These are phyloP conservation scores for Vanrija humicola DNA, from an alignment of 1,284 basidiomycete species.

Conservation along the genomic window DNA sequence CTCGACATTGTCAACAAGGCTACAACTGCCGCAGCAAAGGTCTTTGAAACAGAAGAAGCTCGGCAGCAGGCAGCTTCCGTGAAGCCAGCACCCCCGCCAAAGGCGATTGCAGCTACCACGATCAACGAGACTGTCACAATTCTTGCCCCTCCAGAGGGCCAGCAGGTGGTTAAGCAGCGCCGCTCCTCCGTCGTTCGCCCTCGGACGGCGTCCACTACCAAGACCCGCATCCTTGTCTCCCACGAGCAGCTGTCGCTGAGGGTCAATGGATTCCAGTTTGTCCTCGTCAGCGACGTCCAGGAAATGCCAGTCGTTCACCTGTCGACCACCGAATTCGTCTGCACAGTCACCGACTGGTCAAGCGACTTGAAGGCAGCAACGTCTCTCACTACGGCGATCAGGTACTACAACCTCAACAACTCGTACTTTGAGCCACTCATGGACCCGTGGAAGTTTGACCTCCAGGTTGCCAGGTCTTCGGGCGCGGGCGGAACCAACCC, in stretches of 20 bases:
- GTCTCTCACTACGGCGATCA: constrained; percentile 74
- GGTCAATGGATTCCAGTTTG: constrained; percentile 85
- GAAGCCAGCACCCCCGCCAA: neutral
- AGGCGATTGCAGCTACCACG: neutral
- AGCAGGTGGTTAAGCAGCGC: constrained; percentile 48
- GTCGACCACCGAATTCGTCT: constrained; percentile 76
- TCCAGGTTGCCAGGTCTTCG: constrained; percentile 48
- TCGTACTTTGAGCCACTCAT: constrained; percentile 99
- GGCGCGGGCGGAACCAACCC: constrained; percentile 52
- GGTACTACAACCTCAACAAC: constrained; percentile 95
- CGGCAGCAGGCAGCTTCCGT: neutral
- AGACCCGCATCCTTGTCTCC: constrained; percentile 61
- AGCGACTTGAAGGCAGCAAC: constrained; percentile 80
- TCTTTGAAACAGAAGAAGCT: constrained; percentile 21
- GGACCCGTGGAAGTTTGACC: constrained; percentile 90
- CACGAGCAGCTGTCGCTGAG: constrained; percentile 81
- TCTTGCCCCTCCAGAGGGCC: constrained; percentile 9
- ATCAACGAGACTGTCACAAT: constrained; percentile 16
- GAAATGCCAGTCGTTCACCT: constrained; percentile 93
- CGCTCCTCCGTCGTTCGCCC: constrained; percentile 35
- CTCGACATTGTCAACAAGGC: constrained; percentile 85
- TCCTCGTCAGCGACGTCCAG: constrained; percentile 91
- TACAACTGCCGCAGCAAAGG: constrained; percentile 57
- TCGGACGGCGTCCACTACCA: neutral
- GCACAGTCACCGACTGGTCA: constrained; percentile 89